Evolutionary conservation across 257 asterid species (phyloP).

Genomic region (Fraxinus pennsylvanica): DNA sequence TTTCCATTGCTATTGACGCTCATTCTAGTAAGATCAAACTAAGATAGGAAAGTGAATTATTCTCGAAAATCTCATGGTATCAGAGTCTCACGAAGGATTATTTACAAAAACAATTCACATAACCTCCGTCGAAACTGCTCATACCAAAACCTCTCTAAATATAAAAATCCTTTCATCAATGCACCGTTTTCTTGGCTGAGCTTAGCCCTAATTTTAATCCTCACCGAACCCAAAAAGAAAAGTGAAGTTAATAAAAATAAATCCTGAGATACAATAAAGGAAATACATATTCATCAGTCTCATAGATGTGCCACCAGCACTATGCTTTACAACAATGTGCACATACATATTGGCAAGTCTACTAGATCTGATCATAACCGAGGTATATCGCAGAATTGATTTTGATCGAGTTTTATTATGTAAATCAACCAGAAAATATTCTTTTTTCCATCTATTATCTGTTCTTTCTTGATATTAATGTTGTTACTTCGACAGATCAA

Average conservation of each 20-base stretch:
- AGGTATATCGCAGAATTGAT: slow-evolving; percentile 3
- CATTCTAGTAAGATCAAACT: no score
- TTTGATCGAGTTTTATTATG: slow-evolving; percentile 29
- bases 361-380: neutral
- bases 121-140: no score
- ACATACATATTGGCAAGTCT: slow-evolving; percentile 6
- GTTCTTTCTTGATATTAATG: slow-evolving; percentile 4
- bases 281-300: slow-evolving; percentile 27
- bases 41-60: neutral
- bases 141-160: no score
- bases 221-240: neutral
- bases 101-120: no score
- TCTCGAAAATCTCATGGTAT: neutral
- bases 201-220: neutral
- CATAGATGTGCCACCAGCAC: neutral
- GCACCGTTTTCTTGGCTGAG: neutral
- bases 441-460: neutral
- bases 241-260: neutral
- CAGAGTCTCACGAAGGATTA: no score
- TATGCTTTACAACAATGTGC: slow-evolving; percentile 8
- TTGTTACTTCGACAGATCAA: slow-evolving; percentile 49
- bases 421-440: slow-evolving; percentile 29
- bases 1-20: no score
- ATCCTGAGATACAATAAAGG: slow-evolving; percentile 6
- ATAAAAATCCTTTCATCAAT: no score